Percentiles rank a stretch among this genome's conserved stretches.
Conservation (phyloP, 2,329 filamentous ascomycete species). For the Scytalidium sp. region DNA sequence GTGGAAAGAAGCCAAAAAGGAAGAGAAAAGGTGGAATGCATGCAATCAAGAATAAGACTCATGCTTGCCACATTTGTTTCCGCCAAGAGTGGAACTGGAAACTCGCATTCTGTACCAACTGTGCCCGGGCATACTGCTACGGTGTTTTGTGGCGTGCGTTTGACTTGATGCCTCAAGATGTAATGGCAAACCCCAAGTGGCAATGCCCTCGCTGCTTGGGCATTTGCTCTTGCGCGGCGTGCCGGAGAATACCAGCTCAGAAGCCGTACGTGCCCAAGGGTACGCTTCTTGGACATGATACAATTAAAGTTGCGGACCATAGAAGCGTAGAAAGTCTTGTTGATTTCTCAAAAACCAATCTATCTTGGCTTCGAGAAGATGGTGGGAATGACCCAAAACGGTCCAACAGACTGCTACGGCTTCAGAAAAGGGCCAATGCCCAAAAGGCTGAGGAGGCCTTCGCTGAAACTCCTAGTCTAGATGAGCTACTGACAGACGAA, state of each 20-base stretch:
- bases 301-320: slow-evolving; percentile 82
- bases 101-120: slow-evolving; percentile 76
- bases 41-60: slow-evolving; percentile 46
- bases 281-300: slow-evolving; percentile 87
- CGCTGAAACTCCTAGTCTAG: slow-evolving; percentile 8
- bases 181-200: slow-evolving; percentile 81
- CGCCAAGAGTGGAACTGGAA: slow-evolving; percentile 81
- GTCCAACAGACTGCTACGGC: slow-evolving; percentile 30
- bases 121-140: slow-evolving; percentile 81
- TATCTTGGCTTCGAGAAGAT: slow-evolving; percentile 71
- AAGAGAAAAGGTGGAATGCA: slow-evolving; percentile 30
- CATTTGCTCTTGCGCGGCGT: slow-evolving; percentile 84
- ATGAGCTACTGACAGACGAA: slow-evolving; percentile 10
- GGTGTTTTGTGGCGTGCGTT: slow-evolving; percentile 90
- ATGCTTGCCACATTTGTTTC: slow-evolving; percentile 78
- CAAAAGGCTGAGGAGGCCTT: slow-evolving; percentile 24
- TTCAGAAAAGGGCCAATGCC: slow-evolving; percentile 29
- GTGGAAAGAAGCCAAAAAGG: slow-evolving; percentile 48
- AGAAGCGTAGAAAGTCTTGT: slow-evolving; percentile 88
- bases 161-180: slow-evolving; percentile 79
- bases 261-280: slow-evolving; percentile 82
- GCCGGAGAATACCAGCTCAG: slow-evolving; percentile 63
- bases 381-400: slow-evolving; percentile 44
- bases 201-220: slow-evolving; percentile 82
- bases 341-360: slow-evolving; percentile 86